Evolutionary conservation across 208 protist species (phyloP).

Genomic region (Tritrichomonas foetus): DNA sequence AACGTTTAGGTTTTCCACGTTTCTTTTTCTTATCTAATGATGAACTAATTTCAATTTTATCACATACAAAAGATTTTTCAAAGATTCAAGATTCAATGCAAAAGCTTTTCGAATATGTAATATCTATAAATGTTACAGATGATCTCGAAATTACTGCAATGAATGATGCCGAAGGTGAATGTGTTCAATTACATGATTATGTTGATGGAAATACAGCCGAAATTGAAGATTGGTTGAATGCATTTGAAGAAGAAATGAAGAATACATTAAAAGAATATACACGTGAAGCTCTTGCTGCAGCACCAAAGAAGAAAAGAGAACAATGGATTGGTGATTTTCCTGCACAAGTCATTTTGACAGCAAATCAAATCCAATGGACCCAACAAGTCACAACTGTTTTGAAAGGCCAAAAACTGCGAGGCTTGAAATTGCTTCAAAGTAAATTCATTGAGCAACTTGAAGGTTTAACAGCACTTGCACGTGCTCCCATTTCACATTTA

Average conservation of each 20-base stretch:
- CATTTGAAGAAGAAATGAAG: slow-evolving; percentile 71
- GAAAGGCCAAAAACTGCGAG: slow-evolving; percentile 36
- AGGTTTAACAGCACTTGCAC: neutral
- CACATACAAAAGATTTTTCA: slow-evolving; percentile 50
- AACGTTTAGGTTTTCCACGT: slow-evolving; percentile 67
- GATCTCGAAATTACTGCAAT: slow-evolving; percentile 81
- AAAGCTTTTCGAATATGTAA: slow-evolving; percentile 26
- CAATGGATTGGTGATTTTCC: slow-evolving; percentile 81
- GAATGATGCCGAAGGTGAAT: slow-evolving; percentile 84
- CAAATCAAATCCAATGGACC: slow-evolving; percentile 83
- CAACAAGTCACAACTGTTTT: slow-evolving; percentile 75
- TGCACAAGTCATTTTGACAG: slow-evolving; percentile 79
- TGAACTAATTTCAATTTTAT: slow-evolving; percentile 78
- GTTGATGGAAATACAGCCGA: slow-evolving; percentile 78
- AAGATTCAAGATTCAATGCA: slow-evolving; percentile 17
- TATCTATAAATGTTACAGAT: neutral
- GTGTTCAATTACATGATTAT: slow-evolving; percentile 76
- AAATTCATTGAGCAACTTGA: slow-evolving; percentile 57
- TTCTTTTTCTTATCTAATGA: slow-evolving; percentile 82
- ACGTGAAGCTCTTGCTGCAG: neutral
- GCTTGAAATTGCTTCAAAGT: neutral
- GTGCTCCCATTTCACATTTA: neutral
- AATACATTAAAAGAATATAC: slow-evolving; percentile 16
- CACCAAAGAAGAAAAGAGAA: slow-evolving; percentile 62
- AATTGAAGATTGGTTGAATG: slow-evolving; percentile 90